These are phyloP conservation scores for Lodderomyces beijingensis DNA, from an alignment of 1,139 yeast species.

Conservation along the genomic window DNA sequence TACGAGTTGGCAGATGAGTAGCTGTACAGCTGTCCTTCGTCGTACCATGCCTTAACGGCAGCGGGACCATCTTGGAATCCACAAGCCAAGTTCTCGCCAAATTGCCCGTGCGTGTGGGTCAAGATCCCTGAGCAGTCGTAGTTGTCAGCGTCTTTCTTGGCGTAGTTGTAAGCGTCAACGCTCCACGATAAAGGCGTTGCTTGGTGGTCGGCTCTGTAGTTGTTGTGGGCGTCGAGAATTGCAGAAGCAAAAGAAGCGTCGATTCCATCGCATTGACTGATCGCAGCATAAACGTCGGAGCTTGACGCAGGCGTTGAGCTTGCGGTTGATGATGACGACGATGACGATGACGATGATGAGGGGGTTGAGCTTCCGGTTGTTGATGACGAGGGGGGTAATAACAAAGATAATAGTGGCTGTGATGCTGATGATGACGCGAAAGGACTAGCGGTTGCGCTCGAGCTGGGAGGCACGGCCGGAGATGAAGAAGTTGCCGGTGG, in stretches of 20 bases:
- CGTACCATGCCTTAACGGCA: constrained; percentile 82
- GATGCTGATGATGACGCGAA: constrained; percentile 3
- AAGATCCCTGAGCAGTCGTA: constrained; percentile 69
- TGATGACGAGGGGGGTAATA: constrained; percentile 3
- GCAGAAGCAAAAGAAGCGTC: constrained; percentile 27
- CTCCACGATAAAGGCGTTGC: constrained; percentile 61
- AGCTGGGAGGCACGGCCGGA: constrained; percentile 4
- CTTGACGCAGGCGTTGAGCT: constrained; percentile 11
- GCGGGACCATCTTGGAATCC: constrained; percentile 54
- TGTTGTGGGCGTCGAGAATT: constrained; percentile 47
- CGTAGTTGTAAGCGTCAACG: constrained; percentile 56
- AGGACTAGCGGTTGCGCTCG: constrained; percentile 3
- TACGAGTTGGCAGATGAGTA: constrained; percentile 35
- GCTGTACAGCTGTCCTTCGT: constrained; percentile 59
- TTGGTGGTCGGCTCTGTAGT: constrained; percentile 58
- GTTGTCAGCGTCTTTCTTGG: constrained; percentile 63
- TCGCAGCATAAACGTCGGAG: constrained; percentile 20
- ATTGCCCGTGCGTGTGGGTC: constrained; percentile 72
- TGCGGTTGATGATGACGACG: constrained; percentile 8
- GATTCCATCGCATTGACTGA: constrained; percentile 19
- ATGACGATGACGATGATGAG: constrained; percentile 7
- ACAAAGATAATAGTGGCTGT: too few species aligned
- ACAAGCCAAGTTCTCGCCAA: constrained; percentile 85
- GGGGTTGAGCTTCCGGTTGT: background rate
- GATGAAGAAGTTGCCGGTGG: constrained; percentile 1